Percentiles rank a stretch among this genome's conserved stretches.
Evolutionary conservation across 2,329 filamentous ascomycete genomes (phyloP).

Genomic region (Hortaea sp.): DNA sequence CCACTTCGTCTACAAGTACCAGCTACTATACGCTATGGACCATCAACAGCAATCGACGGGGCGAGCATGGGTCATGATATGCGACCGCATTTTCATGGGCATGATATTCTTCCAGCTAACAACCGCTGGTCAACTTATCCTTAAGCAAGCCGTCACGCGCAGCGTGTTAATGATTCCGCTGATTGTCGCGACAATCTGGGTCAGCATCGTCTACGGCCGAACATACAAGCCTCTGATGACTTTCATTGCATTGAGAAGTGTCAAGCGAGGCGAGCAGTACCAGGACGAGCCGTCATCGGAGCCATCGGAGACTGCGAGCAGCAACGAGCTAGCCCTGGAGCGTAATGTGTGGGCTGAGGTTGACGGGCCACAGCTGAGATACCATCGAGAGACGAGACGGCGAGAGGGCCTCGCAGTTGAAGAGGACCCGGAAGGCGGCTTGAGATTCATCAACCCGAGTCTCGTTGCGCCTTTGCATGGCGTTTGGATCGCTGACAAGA

Average conservation of each 20-base stretch:
- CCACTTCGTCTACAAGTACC: conserved; percentile 91
- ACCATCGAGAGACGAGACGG: conserved; percentile 10
- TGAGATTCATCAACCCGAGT: conserved; percentile 68
- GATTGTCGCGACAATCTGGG: conserved; percentile 75
- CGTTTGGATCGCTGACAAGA: conserved; percentile 20
- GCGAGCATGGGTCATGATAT: conserved; percentile 92
- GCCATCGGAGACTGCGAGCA: not conserved
- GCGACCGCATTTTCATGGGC: conserved; percentile 78
- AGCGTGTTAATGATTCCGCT: conserved; percentile 68
- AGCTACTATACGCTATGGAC: conserved; percentile 96
- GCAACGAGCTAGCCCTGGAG: conserved; percentile 17
- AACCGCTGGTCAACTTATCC: conserved; percentile 75
- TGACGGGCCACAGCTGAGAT: conserved; percentile 7
- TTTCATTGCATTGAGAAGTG: conserved; percentile 84
- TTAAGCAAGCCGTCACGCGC: conserved; percentile 61
- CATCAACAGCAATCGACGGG: conserved; percentile 91
- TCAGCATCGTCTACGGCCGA: conserved; percentile 67
- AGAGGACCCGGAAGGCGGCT: conserved; percentile 59
- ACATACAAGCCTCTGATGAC: conserved; percentile 82
- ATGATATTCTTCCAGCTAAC: conserved; percentile 82
- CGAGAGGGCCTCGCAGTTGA: conserved; percentile 54
- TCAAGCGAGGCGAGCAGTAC: conserved; percentile 52
- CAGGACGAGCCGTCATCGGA: conserved; percentile 23
- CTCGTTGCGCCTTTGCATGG: conserved; percentile 45
- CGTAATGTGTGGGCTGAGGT: conserved; percentile 31